Conservation (phyloP, 1,284 basidiomycete species). For the Grifola frondosa region DNA sequence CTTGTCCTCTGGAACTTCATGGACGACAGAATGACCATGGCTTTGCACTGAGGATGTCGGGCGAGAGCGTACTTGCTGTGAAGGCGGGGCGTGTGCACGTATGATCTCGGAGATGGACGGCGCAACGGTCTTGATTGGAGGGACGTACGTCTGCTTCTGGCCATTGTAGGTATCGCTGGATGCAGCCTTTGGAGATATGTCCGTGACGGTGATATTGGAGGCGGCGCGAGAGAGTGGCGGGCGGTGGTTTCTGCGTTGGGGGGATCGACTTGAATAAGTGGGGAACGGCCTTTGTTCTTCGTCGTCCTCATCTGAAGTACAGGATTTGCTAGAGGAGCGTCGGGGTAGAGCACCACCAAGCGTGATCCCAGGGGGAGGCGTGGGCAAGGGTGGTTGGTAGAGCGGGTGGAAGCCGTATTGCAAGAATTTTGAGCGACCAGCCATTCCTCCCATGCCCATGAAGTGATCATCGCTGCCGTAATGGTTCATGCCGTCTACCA, state of each 20-base stretch:
- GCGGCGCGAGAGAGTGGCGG: slow-evolving; percentile 10
- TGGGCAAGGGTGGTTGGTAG: slow-evolving; percentile 77
- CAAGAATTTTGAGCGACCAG: slow-evolving; percentile 50
- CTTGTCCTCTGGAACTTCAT: slow-evolving; percentile 41
- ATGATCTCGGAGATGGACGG: slow-evolving; percentile 86
- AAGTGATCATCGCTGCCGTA: slow-evolving; percentile 49
- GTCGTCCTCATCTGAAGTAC: slow-evolving; percentile 50
- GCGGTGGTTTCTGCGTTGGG: slow-evolving; percentile 10
- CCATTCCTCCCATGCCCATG: slow-evolving; percentile 39
- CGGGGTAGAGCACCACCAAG: slow-evolving; percentile 62
- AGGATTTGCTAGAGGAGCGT: slow-evolving; percentile 33
- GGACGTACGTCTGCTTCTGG: background rate
- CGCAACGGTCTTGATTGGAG: slow-evolving; percentile 40
- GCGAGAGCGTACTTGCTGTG: slow-evolving; percentile 46
- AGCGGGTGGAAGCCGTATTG: slow-evolving; percentile 54
- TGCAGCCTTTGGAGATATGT: slow-evolving; percentile 5
- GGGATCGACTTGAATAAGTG: too few species aligned
- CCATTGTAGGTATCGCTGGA: too few species aligned
- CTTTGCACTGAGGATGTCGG: slow-evolving; percentile 49
- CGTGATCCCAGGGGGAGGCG: slow-evolving; percentile 75
- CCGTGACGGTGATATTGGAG: slow-evolving; percentile 8
- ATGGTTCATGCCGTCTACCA: slow-evolving; percentile 82
- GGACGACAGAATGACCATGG: slow-evolving; percentile 43
- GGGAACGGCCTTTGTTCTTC: slow-evolving; percentile 28
- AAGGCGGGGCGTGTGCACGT: slow-evolving; percentile 63